Evolutionary conservation across 2,329 filamentous ascomycete species (phyloP), one percentile per base, ranked within the genome.

Genomic region (Aureobasidium leucospermi): DNA sequence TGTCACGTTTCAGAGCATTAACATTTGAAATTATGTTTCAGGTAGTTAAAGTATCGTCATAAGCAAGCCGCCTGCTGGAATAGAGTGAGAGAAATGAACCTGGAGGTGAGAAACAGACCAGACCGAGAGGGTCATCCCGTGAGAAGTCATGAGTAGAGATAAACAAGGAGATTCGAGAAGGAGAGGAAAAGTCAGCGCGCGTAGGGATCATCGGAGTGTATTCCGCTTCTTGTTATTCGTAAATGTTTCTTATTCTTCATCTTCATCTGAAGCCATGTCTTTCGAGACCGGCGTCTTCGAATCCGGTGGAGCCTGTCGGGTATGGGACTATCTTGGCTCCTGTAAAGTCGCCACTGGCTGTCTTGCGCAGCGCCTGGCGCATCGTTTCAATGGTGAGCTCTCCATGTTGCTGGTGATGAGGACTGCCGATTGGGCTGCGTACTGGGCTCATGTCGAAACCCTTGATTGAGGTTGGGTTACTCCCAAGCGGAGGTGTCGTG

Each of bases 361-460:
- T 96, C 72, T 89, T 87, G 69, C 89, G 81, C 68, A 96, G 77
- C 15, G 90, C 92, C 74, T 96, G 91, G 56, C 87, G 82, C 92
- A 96, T 96, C 4, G 92, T 96, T 78, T 96, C 91, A 64, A 96
- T 88, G 61, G 88, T 90, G 61, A 96, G 77, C 63, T 96, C 92
- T 29, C 85, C 83, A 47, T 78, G 80, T 62, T 78, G 77, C 51
- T 79, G 72, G 36, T 83, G 74, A 13, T 29, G 23, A 56, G 82
- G 79, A 59, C 79, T 80, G 63, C 78, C 74, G 46, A 81, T 80
- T 16, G 87, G 87, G 69, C 88, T 73, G 1, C 88, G 85, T 53
- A 86, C 87, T 72, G 63, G 61, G 19, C 60, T 63, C 52, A 87
- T 75, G 62, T 92, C 89, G n/a, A 87, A 67, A 11, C 86, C 87